A percentile compares a stretch with the other conserved stretches of the same genome.
Conservation (phyloP, 805 yeast species). For the Torulaspora quercuum region DNA sequence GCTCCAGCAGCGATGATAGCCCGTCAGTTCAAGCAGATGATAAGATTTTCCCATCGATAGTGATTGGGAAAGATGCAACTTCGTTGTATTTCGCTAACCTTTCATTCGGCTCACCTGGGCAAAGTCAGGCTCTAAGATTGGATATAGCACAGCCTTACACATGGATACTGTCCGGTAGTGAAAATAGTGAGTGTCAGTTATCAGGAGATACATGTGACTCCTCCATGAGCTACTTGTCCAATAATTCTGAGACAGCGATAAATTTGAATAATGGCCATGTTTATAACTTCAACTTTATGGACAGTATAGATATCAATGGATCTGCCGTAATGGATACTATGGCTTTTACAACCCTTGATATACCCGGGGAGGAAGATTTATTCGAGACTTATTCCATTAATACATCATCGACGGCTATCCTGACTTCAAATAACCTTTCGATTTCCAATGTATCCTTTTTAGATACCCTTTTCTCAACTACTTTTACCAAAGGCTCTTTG, state of each 20-base stretch:
- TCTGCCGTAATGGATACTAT: slow-evolving; percentile 26
- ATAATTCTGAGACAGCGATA: slow-evolving; percentile 22
- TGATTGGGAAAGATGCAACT: slow-evolving; percentile 24
- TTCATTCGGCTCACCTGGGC: slow-evolving; percentile 35
- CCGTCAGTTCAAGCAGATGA: slow-evolving; percentile 1
- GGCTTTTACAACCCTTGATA: slow-evolving; percentile 16
- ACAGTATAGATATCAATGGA: slow-evolving; percentile 25
- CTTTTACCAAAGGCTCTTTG: slow-evolving; percentile 41
- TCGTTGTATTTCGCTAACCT: slow-evolving; percentile 35
- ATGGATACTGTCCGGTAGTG: slow-evolving; percentile 34
- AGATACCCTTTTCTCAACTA: slow-evolving; percentile 38
- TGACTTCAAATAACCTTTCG: slow-evolving; percentile 10
- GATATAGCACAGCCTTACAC: slow-evolving; percentile 41
- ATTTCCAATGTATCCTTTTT: slow-evolving; percentile 38
- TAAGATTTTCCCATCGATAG: slow-evolving; percentile 21
- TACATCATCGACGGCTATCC: neutral
- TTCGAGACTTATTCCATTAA: slow-evolving; percentile 1
- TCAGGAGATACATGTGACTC: slow-evolving; percentile 14
- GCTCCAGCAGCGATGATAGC: too few relatives aligned
- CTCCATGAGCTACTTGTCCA: slow-evolving; percentile 15
- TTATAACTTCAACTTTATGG: slow-evolving; percentile 26
- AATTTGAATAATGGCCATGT: slow-evolving; percentile 9
- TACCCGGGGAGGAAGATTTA: neutral
- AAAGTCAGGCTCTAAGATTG: slow-evolving; percentile 31
- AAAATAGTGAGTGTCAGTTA: slow-evolving; percentile 12